Evolutionary conservation across 805 yeast genomes (phyloP).

Genomic region (Maudiozyma turicensis): DNA sequence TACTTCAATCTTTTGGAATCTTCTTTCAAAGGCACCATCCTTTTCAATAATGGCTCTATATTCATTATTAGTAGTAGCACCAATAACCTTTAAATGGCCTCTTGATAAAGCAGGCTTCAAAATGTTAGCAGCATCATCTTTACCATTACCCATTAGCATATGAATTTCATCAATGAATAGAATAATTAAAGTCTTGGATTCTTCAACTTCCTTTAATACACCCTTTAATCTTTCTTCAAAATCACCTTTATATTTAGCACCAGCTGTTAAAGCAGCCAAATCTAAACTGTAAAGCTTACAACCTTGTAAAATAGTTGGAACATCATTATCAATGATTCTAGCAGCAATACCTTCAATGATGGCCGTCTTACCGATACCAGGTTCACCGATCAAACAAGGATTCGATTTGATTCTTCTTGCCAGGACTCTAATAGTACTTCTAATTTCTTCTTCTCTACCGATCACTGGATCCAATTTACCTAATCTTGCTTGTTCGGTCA

Average conservation of each 20-base stretch:
- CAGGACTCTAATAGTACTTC: slow-evolving; percentile 86
- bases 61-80: slow-evolving; percentile 94
- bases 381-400: slow-evolving; percentile 95
- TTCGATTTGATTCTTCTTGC: slow-evolving; percentile 97
- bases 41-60: slow-evolving; percentile 87
- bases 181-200: slow-evolving; percentile 75
- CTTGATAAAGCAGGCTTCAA: slow-evolving; percentile 96
- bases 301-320: slow-evolving; percentile 75
- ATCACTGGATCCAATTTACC: slow-evolving; percentile 97
- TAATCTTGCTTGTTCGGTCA: slow-evolving; percentile 86
- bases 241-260: slow-evolving; percentile 98
- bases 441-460: slow-evolving; percentile 97
- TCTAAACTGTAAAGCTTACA: slow-evolving; percentile 82
- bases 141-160: slow-evolving; percentile 99
- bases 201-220: slow-evolving; percentile 86
- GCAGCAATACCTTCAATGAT: slow-evolving; percentile 98
- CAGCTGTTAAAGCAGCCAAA: slow-evolving; percentile 94
- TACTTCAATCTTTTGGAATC: slow-evolving; percentile 95
- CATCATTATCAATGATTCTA: slow-evolving; percentile 90
- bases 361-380: slow-evolving; percentile 98
- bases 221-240: slow-evolving; percentile 97
- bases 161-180: slow-evolving; percentile 96
- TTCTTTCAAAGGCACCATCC: slow-evolving; percentile 97
- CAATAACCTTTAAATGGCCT: slow-evolving; percentile 93
- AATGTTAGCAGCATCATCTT: slow-evolving; percentile 91